These are phyloP conservation scores for Fusarium sp. DNA, from an alignment of 2,329 filamentous ascomycete genomes.

Conservation along the genomic window DNA sequence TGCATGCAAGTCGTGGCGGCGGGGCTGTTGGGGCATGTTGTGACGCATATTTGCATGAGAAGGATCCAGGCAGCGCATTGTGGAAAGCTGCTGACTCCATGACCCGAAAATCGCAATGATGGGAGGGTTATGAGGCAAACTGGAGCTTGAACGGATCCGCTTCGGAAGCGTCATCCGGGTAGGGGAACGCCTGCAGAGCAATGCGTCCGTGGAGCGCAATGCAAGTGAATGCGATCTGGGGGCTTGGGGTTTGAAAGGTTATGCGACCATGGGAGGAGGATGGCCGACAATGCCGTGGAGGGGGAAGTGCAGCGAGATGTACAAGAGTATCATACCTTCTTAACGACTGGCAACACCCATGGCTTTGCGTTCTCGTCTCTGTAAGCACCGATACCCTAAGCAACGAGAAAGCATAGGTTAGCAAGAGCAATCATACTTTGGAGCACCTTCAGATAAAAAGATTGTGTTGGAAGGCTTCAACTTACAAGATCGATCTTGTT, in stretches of 20 bases:
- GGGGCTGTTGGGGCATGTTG: slow-evolving; percentile 24
- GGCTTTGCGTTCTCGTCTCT: slow-evolving; percentile 95
- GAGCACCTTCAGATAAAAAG: not conserved
- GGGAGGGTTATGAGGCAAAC: slow-evolving; percentile 13
- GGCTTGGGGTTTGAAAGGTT: not conserved
- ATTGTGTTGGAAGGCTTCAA: not conserved
- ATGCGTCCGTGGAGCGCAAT: slow-evolving; percentile 11
- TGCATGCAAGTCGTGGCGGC: slow-evolving; percentile 8
- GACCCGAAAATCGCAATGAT: slow-evolving; percentile 28
- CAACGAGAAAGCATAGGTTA: slow-evolving; percentile 13
- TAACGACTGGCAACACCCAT: slow-evolving; percentile 95
- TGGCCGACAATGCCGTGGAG: slow-evolving; percentile 3
- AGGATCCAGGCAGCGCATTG: slow-evolving; percentile 24
- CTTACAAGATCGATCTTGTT: slow-evolving; percentile 93
- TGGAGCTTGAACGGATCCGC: slow-evolving; percentile 14
- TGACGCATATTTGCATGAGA: slow-evolving; percentile 21
- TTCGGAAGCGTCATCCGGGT: not conserved
- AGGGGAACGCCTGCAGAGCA: not conserved
- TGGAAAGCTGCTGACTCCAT: slow-evolving; percentile 24
- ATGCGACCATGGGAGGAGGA: slow-evolving; percentile 5
- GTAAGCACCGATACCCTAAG: slow-evolving; percentile 84
- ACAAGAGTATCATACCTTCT: slow-evolving; percentile 71
- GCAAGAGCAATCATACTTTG: not conserved
- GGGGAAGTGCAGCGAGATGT: slow-evolving; percentile 1
- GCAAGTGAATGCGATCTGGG: slow-evolving; percentile 7